Evolutionary conservation across 495 filamentous ascomycete species (phyloP).

Genomic region (Cairneyella variabilis): DNA sequence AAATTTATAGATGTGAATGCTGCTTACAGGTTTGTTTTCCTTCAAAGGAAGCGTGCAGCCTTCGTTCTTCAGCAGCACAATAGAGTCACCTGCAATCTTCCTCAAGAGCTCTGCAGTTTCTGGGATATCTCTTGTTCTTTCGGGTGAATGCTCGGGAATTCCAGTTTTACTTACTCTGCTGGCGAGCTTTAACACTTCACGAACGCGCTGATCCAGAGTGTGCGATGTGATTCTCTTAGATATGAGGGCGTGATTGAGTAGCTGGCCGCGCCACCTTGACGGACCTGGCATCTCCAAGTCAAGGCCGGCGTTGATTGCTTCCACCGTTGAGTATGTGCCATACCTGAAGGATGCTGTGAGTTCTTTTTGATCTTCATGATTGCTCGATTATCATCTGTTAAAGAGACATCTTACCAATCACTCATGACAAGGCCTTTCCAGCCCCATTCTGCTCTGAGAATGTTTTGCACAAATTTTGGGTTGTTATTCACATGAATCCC

Average conservation of each 20-base stretch:
- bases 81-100: conserved; percentile 59
- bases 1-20: background rate
- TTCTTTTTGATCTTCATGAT: too few relatives aligned
- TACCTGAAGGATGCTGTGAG: too few relatives aligned
- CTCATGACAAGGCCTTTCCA: conserved; percentile 65
- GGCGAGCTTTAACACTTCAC: conserved; percentile 56
- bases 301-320: conserved; percentile 61
- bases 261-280: conserved; percentile 56
- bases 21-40: conserved; percentile 46
- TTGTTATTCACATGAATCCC: conserved; percentile 64
- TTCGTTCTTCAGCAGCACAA: conserved; percentile 71
- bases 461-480: conserved; percentile 52
- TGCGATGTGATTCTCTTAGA: conserved; percentile 53
- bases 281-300: conserved; percentile 76
- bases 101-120: conserved; percentile 46
- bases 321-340: conserved; percentile 62
- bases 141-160: conserved; percentile 44
- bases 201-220: conserved; percentile 55
- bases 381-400: too few relatives aligned
- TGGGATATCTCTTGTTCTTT: conserved; percentile 32
- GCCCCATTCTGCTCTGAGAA: conserved; percentile 65
- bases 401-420: conserved; percentile 77
- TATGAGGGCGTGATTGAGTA: conserved; percentile 51
- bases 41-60: conserved; percentile 59
- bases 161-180: conserved; percentile 47